Evolutionary conservation across 2,329 filamentous ascomycete species (phyloP), one percentile per base, ranked within the genome.

Genomic region (Nemania sp.): DNA sequence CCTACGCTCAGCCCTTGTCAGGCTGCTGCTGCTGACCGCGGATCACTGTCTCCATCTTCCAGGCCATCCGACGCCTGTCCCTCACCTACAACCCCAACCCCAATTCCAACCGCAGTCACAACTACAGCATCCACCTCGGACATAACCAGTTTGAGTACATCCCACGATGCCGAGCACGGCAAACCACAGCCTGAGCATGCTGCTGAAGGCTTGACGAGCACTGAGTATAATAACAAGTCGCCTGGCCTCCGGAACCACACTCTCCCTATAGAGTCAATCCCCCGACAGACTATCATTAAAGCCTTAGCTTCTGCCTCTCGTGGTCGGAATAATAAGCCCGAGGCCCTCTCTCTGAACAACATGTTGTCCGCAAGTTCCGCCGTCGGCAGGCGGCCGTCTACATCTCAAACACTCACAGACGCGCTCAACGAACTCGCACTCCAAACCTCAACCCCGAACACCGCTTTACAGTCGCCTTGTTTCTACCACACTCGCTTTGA

Each of bases 401-500:
- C 81, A 54, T 82, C 82, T 2, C 88, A 90, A 75, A 88, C 88
- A 67, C 85, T 94, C 10, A 90, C 89, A 69, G 85, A 89, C 70
- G 85, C 86, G 8, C 83, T 89, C 65, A 84, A 86, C 73, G 86
- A 86, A 73, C 80, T 89, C 55, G 85, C 84, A 67, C 79, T 78
- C 71, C 77, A 75, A 79, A 77, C 77, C 79, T 73, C 79, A 74
- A 82, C 83, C 43, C 79, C 79, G 68, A 84, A 74, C 77, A 87
- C 75, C 71, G 84, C 87, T 18, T 86, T 98, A 61, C 91, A 95
- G 74, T 98, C 94, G 52, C 96, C 96, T 15, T 99, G 96, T 83
- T 99, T 97, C 82, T 98, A 97, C 83, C 96, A 99, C 82, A 93
- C 97, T 81, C 90, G 95, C 70, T 99, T 99, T 77, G 96, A 98